Evolutionary conservation across 257 asterid species (phyloP), one percentile per base, ranked within the genome.

Genomic region (Penstemon eatonii): DNA sequence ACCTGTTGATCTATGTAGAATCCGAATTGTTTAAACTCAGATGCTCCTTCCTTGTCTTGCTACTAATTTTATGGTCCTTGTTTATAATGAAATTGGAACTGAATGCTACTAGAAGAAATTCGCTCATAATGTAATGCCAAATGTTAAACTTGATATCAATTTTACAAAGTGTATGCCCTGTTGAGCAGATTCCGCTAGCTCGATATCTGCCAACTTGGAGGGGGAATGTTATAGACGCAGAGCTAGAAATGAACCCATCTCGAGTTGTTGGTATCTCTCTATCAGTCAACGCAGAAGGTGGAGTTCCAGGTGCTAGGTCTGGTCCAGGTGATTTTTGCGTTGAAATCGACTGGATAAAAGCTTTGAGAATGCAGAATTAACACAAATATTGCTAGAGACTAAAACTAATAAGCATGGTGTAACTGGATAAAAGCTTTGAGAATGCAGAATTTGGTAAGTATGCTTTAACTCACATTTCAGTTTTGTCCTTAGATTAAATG

Each of bases 171-270:
- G 4, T 40, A 66, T n/a, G 19, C 39, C 1, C 43, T 53, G 37
- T 66, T 63, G 15, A 36, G 72, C 86, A 93, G 99, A 88, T 93
- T 69, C 99, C 99, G 51, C 93, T 93, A 37, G 78, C 85, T 45
- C 92, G 88, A 60, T 90, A 87, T 78, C 83, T 84, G 41, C 97
- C 96, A 55, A 93, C 97, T 5, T 93, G 99, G 99, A 89, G 96
- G 71, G 99, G 99, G 74, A 88, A 78, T 49, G 89, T 90, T 3
- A 93, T 93, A 75, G 96, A 93, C 9, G 97, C 87, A 11, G 40
- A 82, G 49, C 69, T 93, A 64, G 97, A 93, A 82, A 93, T 93
- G 99, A 93, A 90, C 81, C 99, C 96, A 7, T 62, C 79, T 65
- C 89, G 99, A 67, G 69, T 90, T 15, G 87, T 93, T 53, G 94